Conservation (phyloP, 768 basidiomycete species). For the Suillus tomentosus region DNA sequence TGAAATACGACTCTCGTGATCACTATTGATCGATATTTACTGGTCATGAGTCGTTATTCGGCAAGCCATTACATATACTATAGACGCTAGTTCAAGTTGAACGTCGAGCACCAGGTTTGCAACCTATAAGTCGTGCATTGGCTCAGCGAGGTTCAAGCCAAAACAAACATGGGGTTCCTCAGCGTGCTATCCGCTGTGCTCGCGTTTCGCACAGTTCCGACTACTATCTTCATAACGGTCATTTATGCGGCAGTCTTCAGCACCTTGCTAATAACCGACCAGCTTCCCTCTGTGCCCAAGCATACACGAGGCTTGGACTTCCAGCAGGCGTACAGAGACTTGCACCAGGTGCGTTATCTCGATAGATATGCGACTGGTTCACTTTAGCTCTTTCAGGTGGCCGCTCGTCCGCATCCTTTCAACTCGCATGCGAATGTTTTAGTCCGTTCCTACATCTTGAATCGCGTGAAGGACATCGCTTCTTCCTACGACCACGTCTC, state of each 20-base stretch:
- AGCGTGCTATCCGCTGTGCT: slow-evolving; percentile 27
- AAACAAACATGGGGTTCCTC: slow-evolving; percentile 27
- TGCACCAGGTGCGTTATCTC: slow-evolving; percentile 47
- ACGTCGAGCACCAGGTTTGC: background rate
- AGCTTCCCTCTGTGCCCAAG: slow-evolving; percentile 46
- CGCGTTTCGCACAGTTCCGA: slow-evolving; percentile 44
- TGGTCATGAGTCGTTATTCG: background rate
- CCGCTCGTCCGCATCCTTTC: slow-evolving; percentile 73
- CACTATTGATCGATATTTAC: slow-evolving; percentile 2
- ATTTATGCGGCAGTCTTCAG: slow-evolving; percentile 51
- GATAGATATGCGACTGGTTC: background rate
- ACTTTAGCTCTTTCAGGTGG: slow-evolving; percentile 44
- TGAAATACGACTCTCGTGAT: background rate
- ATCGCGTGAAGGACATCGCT: slow-evolving; percentile 51
- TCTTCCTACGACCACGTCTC: slow-evolving; percentile 47
- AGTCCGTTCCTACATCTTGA: slow-evolving; percentile 61
- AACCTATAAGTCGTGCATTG: background rate
- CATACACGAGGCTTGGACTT: slow-evolving; percentile 49
- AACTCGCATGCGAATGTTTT: slow-evolving; percentile 76
- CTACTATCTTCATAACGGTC: slow-evolving; percentile 47
- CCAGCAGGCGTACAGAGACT: slow-evolving; percentile 56
- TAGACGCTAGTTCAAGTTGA: background rate
- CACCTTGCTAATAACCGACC: slow-evolving; percentile 50
- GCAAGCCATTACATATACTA: background rate
- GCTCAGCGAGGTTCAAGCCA: background rate